Conservation (phyloP, 2,329 filamentous ascomycete genomes). For the Hypoxylon sp. region DNA sequence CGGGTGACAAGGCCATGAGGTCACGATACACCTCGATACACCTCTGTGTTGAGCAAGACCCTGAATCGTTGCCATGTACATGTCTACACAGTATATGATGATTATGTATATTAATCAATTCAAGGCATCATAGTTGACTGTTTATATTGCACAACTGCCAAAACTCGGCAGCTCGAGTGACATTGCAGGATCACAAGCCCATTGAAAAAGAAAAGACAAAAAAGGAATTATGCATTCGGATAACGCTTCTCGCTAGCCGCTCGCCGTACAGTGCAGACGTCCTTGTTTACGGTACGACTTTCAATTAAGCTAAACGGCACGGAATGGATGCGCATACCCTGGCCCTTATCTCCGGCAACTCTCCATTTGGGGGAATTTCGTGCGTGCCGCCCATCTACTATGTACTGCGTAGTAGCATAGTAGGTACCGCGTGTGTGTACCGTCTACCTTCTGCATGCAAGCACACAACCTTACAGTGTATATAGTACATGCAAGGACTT, state of each 20-base stretch:
- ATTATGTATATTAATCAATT: too few relatives aligned
- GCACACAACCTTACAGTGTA: too few relatives aligned
- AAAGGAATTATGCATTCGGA: not conserved
- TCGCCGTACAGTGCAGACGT: not conserved
- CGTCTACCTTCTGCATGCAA: too few relatives aligned
- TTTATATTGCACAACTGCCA: not conserved
- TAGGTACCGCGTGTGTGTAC: too few relatives aligned
- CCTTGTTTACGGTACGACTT: too few relatives aligned
- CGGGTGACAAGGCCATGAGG: not conserved
- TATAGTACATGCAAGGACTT: slow-evolving; percentile 4
- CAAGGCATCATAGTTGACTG: too few relatives aligned
- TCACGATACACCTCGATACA: not conserved
- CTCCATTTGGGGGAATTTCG: not conserved
- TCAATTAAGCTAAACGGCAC: too few relatives aligned
- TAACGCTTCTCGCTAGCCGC: not conserved
- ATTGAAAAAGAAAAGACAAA: not conserved
- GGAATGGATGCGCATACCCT: not conserved
- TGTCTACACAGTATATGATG: too few relatives aligned
- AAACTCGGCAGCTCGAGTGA: not conserved
- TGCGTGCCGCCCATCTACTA: too few relatives aligned
- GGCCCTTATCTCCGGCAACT: not conserved
- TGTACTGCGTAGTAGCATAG: too few relatives aligned
- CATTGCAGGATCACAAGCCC: too few relatives aligned
- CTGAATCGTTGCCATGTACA: not conserved
- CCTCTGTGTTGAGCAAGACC: not conserved